Percentiles rank a stretch among this genome's conserved stretches.
These are phyloP conservation scores for Plasmodium coatneyi DNA, from an alignment of 169 alveolate species.

Conservation along the genomic window DNA sequence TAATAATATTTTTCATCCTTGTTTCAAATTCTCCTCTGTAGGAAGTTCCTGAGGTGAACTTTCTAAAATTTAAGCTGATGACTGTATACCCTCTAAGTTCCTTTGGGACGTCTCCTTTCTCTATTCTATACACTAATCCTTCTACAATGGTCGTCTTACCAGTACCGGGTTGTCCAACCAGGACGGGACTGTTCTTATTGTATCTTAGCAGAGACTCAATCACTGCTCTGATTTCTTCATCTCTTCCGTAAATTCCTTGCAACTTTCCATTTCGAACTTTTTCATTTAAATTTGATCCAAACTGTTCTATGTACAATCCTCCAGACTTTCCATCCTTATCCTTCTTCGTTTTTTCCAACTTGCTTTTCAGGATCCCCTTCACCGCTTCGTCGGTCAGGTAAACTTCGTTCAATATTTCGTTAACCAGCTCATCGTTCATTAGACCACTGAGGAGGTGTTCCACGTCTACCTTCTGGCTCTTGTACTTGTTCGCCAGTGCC, in stretches of 20 bases:
- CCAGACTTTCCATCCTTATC: conserved; percentile 40
- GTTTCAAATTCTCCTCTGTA: conserved; percentile 77
- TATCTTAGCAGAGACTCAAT: conserved; percentile 63
- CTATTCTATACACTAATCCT: conserved; percentile 70
- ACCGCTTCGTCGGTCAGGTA: conserved; percentile 45
- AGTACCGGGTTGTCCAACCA: conserved; percentile 74
- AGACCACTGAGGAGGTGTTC: conserved; percentile 58
- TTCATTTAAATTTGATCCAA: conserved; percentile 70
- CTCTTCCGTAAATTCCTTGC: conserved; percentile 74
- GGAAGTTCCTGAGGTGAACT: conserved; percentile 71
- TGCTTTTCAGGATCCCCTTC: conserved; percentile 20
- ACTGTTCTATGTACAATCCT: conserved; percentile 48
- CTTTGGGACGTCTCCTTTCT: conserved; percentile 73
- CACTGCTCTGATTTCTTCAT: conserved; percentile 72
- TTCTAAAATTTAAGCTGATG: conserved; percentile 61
- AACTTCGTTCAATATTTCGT: conserved; percentile 33
- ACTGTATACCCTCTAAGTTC: conserved; percentile 62
- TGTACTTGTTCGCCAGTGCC: conserved; percentile 20
- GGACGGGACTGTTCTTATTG: conserved; percentile 72
- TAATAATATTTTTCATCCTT: conserved; percentile 73
- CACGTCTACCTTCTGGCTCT: conserved; percentile 59
- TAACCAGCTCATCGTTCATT: conserved; percentile 47
- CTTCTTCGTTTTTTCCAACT: conserved; percentile 35
- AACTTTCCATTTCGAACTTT: conserved; percentile 70
- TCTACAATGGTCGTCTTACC: conserved; percentile 76